phyloP scores from a whole-genome alignment of 345 rosid species.

The Gossypium australe region DNA sequence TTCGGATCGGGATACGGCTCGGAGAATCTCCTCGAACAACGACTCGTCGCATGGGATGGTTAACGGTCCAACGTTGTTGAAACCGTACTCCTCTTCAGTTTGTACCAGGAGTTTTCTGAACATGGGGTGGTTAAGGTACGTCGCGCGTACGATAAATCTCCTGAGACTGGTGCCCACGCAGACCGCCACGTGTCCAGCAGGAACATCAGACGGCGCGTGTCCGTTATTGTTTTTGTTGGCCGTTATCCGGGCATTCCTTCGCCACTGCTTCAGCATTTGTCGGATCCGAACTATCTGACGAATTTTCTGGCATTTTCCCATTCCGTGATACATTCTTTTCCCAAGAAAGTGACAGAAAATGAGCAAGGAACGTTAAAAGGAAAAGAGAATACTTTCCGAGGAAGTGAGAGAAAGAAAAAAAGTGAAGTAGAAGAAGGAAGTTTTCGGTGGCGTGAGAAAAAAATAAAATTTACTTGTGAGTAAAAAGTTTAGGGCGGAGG shows the following conservation, averaged over 20 bases:
- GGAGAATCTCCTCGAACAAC: conserved; percentile 65
- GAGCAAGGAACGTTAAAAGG: not conserved
- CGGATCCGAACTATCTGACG: conserved; percentile 68
- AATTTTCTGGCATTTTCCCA: conserved; percentile 52
- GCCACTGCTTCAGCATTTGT: conserved; percentile 78
- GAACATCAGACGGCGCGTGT: conserved; percentile 52
- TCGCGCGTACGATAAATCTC: conserved; percentile 66
- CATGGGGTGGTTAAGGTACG: conserved; percentile 79
- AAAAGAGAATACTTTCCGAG: conserved; percentile 4
- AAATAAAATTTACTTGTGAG: not conserved
- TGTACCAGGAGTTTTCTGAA: conserved; percentile 54
- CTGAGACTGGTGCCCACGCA: conserved; percentile 50
- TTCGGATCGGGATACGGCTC: conserved; percentile 36
- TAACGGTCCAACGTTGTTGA: conserved; percentile 58
- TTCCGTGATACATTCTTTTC: conserved; percentile 18
- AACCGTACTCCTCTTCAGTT: conserved; percentile 90
- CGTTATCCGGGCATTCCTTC: conserved; percentile 47
- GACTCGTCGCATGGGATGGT: conserved; percentile 82
- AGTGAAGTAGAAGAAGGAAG: not conserved
- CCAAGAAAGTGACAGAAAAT: not conserved
- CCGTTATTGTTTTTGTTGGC: conserved; percentile 19
- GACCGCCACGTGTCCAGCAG: conserved; percentile 81
- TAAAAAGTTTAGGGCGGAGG: not conserved
- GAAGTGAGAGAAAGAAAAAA: conserved; percentile 15
- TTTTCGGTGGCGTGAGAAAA: no score